These are phyloP conservation scores for Zalaria obscura DNA, from an alignment of 2,329 filamentous ascomycete genomes.

Conservation along the genomic window DNA sequence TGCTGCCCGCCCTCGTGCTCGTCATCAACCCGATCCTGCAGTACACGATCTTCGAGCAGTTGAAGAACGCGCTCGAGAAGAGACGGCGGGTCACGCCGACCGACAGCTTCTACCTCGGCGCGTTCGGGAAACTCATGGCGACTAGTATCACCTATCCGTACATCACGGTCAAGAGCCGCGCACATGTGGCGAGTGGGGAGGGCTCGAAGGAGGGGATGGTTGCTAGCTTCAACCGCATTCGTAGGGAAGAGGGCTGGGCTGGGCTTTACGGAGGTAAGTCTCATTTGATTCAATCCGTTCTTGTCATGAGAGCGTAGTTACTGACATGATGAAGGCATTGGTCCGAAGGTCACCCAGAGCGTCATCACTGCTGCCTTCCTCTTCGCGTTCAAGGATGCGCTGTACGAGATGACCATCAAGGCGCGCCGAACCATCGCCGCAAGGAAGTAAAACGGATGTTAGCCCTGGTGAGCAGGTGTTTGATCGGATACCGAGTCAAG, in stretches of 20 bases:
- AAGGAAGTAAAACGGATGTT: neutral
- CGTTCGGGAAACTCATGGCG: slow-evolving; percentile 85
- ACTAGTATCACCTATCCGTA: slow-evolving; percentile 95
- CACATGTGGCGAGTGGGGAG: slow-evolving; percentile 75
- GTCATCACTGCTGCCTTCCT: slow-evolving; percentile 91
- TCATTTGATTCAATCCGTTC: neutral
- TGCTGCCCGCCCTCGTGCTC: slow-evolving; percentile 80
- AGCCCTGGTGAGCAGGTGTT: no score
- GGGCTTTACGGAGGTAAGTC: slow-evolving; percentile 80
- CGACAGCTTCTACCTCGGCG: slow-evolving; percentile 81
- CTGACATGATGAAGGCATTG: slow-evolving; percentile 51
- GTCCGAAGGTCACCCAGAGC: slow-evolving; percentile 91
- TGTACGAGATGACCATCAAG: slow-evolving; percentile 70
- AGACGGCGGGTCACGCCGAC: slow-evolving; percentile 64
- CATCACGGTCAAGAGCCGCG: slow-evolving; percentile 95
- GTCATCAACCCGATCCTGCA: slow-evolving; percentile 98
- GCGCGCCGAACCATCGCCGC: slow-evolving; percentile 31
- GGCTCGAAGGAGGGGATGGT: slow-evolving; percentile 70
- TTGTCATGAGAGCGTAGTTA: no score
- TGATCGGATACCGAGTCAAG: no score
- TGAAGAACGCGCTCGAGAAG: slow-evolving; percentile 83
- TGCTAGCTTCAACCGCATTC: slow-evolving; percentile 61
- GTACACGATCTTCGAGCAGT: slow-evolving; percentile 96
- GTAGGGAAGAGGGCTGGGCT: slow-evolving; percentile 78
- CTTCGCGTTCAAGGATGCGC: slow-evolving; percentile 94